Evolutionary conservation across 2,329 filamentous ascomycete genomes (phyloP), one percentile per base, ranked within the genome.

Genomic region (Colletotrichum sp.): DNA sequence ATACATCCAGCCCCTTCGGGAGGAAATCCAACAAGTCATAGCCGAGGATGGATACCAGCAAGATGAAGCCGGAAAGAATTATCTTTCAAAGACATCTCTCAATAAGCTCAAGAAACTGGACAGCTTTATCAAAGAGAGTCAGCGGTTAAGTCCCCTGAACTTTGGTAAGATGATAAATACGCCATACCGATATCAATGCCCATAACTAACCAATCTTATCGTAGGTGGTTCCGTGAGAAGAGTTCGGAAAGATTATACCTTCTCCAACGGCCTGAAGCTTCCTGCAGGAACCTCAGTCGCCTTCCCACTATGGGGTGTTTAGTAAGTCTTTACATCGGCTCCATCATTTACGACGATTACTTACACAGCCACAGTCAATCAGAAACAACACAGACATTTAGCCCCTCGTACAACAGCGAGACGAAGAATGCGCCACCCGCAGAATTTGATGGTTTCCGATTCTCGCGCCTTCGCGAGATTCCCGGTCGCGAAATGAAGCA

Each of bases 71-170:
- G 69, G 73, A 8, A 36, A 30, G 5, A 8, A 10, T 2, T 68
- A 68, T 32, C 63, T 75, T 0, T 81, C 79, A 8, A 85, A 85
- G 75, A 80, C 80, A 1, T 77, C 84, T 0, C 75, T 88, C 4
- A 83, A 83, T 72, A 84, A 84, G 52, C 78, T 86, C 57, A 84
- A 83, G 79, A 86, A 86, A 75, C 80, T 86, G 74, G 85, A 86
- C 67, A 86, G 84, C 73, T 86, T 85, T 77, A 82, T 86, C 67
- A 85, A 84, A 71, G 84, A 86, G 68, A 82, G 82, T 3, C 82
- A 84, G 57, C 81, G 85, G 6, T 72, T 83, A 57, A 81, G 82
- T 64, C 84, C 84, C 3, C 77, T 80, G 5, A 75, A 60, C 57
- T 48, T 72, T 59, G 73, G 73, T 30, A 30, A 30, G 30, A 30